A percentile compares a stretch with the other conserved stretches of the same genome.
Conservation (phyloP, 495 filamentous ascomycete species). For the Aspergillus leporis region DNA sequence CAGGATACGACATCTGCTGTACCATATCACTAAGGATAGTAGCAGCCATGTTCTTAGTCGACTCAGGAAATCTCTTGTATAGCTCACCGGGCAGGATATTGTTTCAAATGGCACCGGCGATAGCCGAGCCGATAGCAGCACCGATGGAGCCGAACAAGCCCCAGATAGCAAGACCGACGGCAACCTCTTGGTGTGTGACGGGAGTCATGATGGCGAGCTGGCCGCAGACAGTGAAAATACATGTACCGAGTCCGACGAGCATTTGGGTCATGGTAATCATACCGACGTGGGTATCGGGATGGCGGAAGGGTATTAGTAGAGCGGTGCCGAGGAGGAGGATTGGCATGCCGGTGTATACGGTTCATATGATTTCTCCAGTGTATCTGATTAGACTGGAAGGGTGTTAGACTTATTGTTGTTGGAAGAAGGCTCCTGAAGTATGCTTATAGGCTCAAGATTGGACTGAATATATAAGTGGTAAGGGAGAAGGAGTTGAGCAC, state of each 20-base stretch:
- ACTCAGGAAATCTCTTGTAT: slow-evolving; percentile 51
- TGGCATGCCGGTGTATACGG: slow-evolving; percentile 56
- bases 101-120: slow-evolving; percentile 65
- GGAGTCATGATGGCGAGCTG: slow-evolving; percentile 67
- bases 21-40: slow-evolving; percentile 50
- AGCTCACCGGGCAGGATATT: slow-evolving; percentile 56
- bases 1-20: slow-evolving; percentile 49
- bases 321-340: slow-evolving; percentile 54
- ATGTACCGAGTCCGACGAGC: slow-evolving; percentile 62
- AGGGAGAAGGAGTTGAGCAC: slow-evolving; percentile 50
- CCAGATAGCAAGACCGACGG: slow-evolving; percentile 61
- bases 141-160: slow-evolving; percentile 61
- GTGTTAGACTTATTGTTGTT: neutral
- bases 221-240: slow-evolving; percentile 56
- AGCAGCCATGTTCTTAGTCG: slow-evolving; percentile 28
- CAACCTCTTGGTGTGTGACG: slow-evolving; percentile 60
- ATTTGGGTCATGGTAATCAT: slow-evolving; percentile 70
- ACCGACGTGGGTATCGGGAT: slow-evolving; percentile 52
- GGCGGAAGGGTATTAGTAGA: slow-evolving; percentile 64
- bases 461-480: slow-evolving; percentile 36
- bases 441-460: slow-evolving; percentile 43
- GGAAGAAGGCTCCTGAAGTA: neutral
- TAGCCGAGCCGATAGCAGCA: slow-evolving; percentile 58
- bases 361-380: slow-evolving; percentile 51
- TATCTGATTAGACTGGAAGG: slow-evolving; percentile 41